A percentile compares a stretch with the other conserved stretches of the same genome.
These are phyloP conservation scores for Blastocystis sp. DNA, from an alignment of 352 stramenopile species.

Conservation along the genomic window DNA sequence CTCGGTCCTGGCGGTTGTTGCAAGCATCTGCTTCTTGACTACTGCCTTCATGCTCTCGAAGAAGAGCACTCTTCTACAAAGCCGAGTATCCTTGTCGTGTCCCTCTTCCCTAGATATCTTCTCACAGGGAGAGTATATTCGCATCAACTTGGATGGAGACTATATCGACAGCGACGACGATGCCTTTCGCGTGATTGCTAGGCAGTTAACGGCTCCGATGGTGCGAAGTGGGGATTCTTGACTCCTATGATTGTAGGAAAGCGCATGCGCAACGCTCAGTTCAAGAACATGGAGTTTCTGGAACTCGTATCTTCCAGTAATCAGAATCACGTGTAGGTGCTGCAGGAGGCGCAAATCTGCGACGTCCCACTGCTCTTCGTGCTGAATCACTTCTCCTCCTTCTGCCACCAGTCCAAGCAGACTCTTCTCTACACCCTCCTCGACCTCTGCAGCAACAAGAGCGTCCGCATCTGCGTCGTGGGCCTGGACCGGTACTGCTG, in stretches of 20 bases:
- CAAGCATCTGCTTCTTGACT: conserved; percentile 46
- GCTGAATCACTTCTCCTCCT: conserved; percentile 52
- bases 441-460: conserved; percentile 36
- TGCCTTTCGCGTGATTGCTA: conserved; percentile 34
- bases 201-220: conserved; percentile 31
- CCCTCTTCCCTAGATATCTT: conserved; percentile 24
- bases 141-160: conserved; percentile 24
- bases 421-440: conserved; percentile 61
- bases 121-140: conserved; percentile 21
- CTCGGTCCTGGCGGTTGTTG: conserved; percentile 35
- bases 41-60: background rate
- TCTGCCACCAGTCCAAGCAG: conserved; percentile 60
- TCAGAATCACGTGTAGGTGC: background rate
- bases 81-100: background rate
- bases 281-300: conserved; percentile 60
- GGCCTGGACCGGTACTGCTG: conserved; percentile 27
- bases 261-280: conserved; percentile 35
- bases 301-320: background rate
- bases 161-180: conserved; percentile 57
- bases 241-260: conserved; percentile 11
- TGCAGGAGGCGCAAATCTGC: conserved; percentile 57
- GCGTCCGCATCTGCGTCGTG: conserved; percentile 41
- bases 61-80: background rate
- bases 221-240: background rate
- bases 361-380: conserved; percentile 37